These are phyloP conservation scores for Trichopus zeylanicus DNA, from an alignment of 116 monocot species.

Conservation along the genomic window DNA sequence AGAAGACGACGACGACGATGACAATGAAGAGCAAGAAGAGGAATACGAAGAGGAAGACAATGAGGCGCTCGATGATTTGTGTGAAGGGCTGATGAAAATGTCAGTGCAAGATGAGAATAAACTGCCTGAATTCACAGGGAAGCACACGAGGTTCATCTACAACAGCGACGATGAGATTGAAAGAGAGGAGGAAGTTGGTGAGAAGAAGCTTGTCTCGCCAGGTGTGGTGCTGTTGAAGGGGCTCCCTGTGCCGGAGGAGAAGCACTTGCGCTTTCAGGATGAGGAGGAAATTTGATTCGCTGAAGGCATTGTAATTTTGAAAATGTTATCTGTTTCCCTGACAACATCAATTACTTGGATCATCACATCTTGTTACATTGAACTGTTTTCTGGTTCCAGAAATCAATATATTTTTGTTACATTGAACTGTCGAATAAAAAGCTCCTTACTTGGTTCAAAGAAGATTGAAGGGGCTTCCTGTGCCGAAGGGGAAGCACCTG, in stretches of 20 bases:
- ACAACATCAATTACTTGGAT: too few species aligned
- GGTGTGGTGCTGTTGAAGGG: slow-evolving; percentile 35
- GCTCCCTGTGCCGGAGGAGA: slow-evolving; percentile 50
- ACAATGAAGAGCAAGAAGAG: too few species aligned
- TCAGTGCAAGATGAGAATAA: slow-evolving; percentile 10
- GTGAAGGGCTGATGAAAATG: slow-evolving; percentile 35
- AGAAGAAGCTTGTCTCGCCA: slow-evolving; percentile 5
- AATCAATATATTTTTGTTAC: too few species aligned
- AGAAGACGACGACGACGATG: background rate
- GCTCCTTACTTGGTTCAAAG: slow-evolving; percentile 5
- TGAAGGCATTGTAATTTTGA: too few species aligned
- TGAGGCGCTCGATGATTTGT: slow-evolving; percentile 23
- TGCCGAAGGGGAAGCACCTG: slow-evolving; percentile 52
- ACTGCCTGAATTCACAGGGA: slow-evolving; percentile 35
- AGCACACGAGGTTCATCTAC: slow-evolving; percentile 62
- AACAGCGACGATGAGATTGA: slow-evolving; percentile 62
- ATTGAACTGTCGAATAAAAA: too few species aligned
- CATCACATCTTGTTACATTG: too few species aligned
- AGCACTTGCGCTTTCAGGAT: slow-evolving; percentile 47
- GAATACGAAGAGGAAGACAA: slow-evolving; percentile 7
- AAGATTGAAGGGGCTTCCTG: slow-evolving; percentile 48
- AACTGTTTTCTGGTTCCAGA: too few species aligned
- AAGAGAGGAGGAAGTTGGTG: slow-evolving; percentile 17
- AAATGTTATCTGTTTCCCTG: too few species aligned
- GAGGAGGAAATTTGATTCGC: background rate